Percentiles rank a stretch among this genome's conserved stretches.
Conservation (phyloP, 2,329 filamentous ascomycete genomes). For the Penicillium brevicompactum region DNA sequence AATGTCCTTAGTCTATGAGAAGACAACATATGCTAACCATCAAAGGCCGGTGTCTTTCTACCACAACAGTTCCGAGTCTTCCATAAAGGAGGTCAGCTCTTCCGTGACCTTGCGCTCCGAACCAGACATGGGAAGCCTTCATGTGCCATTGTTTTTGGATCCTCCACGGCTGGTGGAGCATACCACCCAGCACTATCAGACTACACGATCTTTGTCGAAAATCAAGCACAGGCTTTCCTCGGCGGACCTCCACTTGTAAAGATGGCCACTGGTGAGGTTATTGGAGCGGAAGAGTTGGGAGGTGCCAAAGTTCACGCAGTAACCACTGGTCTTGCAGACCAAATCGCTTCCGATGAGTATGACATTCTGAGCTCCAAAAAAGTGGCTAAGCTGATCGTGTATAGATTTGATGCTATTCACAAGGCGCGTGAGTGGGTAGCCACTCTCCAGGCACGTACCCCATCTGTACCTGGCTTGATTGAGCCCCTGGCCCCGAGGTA, state of each 20-base stretch:
- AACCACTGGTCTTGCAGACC: constrained; percentile 47
- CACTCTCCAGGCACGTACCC: constrained; percentile 18
- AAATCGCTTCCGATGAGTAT: constrained; percentile 47
- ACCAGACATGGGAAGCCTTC: constrained; percentile 41
- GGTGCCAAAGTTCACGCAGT: constrained; percentile 46
- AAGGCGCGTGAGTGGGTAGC: constrained; percentile 43
- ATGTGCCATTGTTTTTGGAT: constrained; percentile 50
- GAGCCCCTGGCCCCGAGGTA: constrained; percentile 32
- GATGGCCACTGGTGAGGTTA: constrained; percentile 50
- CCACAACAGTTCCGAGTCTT: constrained; percentile 51
- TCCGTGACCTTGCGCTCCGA: constrained; percentile 45
- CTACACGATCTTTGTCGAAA: constrained; percentile 47
- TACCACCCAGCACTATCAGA: constrained; percentile 47
- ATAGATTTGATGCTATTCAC: constrained; percentile 44
- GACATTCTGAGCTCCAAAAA: not conserved
- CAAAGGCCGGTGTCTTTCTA: constrained; percentile 43
- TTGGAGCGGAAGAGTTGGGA: constrained; percentile 46
- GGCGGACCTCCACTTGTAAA: constrained; percentile 49
- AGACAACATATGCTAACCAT: not conserved
- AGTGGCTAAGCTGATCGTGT: not conserved
- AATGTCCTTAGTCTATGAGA: not conserved
- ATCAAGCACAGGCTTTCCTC: constrained; percentile 49
- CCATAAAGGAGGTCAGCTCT: constrained; percentile 47
- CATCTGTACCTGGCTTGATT: constrained; percentile 1
- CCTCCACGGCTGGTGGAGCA: constrained; percentile 47